Base-by-base conservation (phyloP, 306 rosid species). In the Hippophae tibetana region DNA sequence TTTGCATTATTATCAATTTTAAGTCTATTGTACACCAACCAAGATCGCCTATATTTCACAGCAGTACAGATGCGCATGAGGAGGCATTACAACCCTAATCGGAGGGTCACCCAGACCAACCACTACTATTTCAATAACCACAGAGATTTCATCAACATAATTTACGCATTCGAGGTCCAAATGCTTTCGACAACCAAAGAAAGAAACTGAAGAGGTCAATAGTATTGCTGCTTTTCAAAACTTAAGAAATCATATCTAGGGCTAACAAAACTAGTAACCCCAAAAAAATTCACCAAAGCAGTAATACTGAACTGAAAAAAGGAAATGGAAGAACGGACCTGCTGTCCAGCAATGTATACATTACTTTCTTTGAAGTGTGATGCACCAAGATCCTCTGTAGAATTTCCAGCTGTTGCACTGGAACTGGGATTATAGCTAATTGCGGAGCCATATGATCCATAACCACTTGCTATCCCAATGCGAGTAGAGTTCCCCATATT, bases 281-380 rank as follows among this genome's bases (percentile, higher is more conserved):
- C 10, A 10, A 1, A 47, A 47, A 47, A 13, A 47, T 2, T 12
- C 7, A 10, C 9, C 5, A 26, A 44, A 25, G 5, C 13, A 14
- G 10, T 27, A 10, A 48, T 31, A 27, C 3, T 27, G 43, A 42
- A 12, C 23, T 18, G 23, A 9, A 18, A 54, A 50, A 62, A 45
- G 47, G 43, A 60, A 60, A 43, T 51, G 65, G 47, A 51, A 74
- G 53, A 26, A 71, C 75, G 52, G 73, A 92, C 99, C 96, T 92
- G 99, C 55, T 83, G 96, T 65, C 96, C 96, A 11, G 81, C 58
- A 47, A 92, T 78, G 84, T 92, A 92, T 45, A 83, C 81, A 51
- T 77, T 92, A 77, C 52, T 92, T 56, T 92, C 99, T 78, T 87
- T 92, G 75, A 85, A 92, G 75, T 81, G 95, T 31, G 95, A 81